These are phyloP conservation scores for Aspergillus transmontanensis DNA, from an alignment of 2,329 filamentous ascomycete species.

Conservation along the genomic window DNA sequence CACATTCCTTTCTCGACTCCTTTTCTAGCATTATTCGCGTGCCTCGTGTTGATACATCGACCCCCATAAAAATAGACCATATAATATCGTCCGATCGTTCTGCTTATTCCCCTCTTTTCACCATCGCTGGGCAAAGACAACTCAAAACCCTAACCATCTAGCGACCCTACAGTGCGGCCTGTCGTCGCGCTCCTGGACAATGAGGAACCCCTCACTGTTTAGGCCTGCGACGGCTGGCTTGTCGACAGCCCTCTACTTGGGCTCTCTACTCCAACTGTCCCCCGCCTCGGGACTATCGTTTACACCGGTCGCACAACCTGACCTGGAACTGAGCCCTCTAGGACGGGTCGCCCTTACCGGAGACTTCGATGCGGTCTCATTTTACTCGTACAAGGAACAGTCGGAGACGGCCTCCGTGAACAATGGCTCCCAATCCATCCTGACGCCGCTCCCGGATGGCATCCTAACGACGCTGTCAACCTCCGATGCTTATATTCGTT, in stretches of 20 bases:
- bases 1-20: conserved; percentile 23
- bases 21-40: conserved; percentile 13
- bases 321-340: conserved; percentile 72
- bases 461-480: conserved; percentile 72
- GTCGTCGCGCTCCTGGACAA: conserved; percentile 45
- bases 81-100: not conserved
- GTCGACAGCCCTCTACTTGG: conserved; percentile 33
- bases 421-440: conserved; percentile 80
- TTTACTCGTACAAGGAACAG: conserved; percentile 85
- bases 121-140: conserved; percentile 12
- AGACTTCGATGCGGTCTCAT: conserved; percentile 86
- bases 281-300: conserved; percentile 38
- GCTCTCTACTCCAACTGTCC: conserved; percentile 24
- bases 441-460: conserved; percentile 83
- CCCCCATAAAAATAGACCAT: not conserved
- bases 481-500: conserved; percentile 80
- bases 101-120: not conserved
- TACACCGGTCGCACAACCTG: conserved; percentile 37
- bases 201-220: conserved; percentile 50
- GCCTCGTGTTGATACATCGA: not conserved
- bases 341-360: conserved; percentile 84
- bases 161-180: conserved; percentile 21
- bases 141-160: conserved; percentile 1
- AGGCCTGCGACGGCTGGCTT: conserved; percentile 46
- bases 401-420: conserved; percentile 60